Evolutionary conservation across 2,329 filamentous ascomycete genomes (phyloP).

Genomic region (Chrysoporthe deuterocubensis): DNA sequence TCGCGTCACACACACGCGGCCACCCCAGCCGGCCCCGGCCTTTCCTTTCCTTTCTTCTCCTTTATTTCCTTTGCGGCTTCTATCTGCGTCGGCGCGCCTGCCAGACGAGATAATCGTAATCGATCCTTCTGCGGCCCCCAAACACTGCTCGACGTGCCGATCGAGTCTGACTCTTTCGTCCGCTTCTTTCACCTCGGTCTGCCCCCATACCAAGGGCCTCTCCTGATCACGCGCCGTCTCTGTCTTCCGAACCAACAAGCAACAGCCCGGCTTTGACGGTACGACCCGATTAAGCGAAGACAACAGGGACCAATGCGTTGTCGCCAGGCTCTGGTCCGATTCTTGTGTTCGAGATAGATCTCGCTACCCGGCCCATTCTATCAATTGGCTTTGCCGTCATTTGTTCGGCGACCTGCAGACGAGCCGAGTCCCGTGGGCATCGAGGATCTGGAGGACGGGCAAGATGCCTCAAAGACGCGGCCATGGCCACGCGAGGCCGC

Average conservation of each 20-base stretch:
- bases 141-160: background rate
- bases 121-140: constrained; percentile 6
- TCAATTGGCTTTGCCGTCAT: background rate
- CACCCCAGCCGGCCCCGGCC: background rate
- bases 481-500: constrained; percentile 22
- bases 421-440: background rate
- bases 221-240: background rate
- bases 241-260: constrained; percentile 9
- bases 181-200: background rate
- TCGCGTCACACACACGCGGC: background rate
- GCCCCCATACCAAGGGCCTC: background rate
- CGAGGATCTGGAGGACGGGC: constrained; percentile 3
- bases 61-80: background rate
- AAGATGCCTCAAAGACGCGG: constrained; percentile 24
- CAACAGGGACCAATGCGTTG: constrained; percentile 17
- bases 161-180: background rate
- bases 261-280: constrained; percentile 6
- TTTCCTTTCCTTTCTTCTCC: background rate
- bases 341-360: constrained; percentile 10
- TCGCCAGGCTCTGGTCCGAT: background rate
- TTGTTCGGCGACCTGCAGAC: background rate
- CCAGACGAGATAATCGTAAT: constrained; percentile 14
- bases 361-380: constrained; percentile 2
- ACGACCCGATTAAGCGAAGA: background rate
- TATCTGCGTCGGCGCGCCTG: background rate